These are phyloP conservation scores for Zea mays DNA, from an alignment of 176 grass and related monocot genomes.

Conservation along the genomic window Zm-B73-REFERENCE-NAM-5.0 NC_050101.1:161843501-161844000, in stretches of 20 bases:
- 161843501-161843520: conserved; percentile 1
- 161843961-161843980: too few species aligned
- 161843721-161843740: not conserved
- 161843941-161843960: not conserved
- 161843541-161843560: conserved; percentile 28
- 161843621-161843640: conserved; percentile 46
- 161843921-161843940: not conserved
- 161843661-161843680: not conserved
- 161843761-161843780: too few species aligned
- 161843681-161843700: conserved; percentile 5
- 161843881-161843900: too few species aligned
- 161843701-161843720: not conserved
- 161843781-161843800: too few species aligned
- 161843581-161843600: conserved; percentile 21
- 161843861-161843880: too few species aligned
- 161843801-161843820: too few species aligned
- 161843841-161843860: too few species aligned
- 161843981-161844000: conserved; percentile 2
- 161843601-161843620: conserved; percentile 31
- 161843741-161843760: not conserved
- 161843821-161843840: too few species aligned
- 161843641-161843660: conserved; percentile 33
- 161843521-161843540: conserved; percentile 30
- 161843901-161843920: too few species aligned
- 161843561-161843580: conserved; percentile 36